A percentile compares a stretch with the other conserved stretches of the same genome.
These are phyloP conservation scores for Bacidia rubella DNA, from an alignment of 495 filamentous ascomycete genomes.

Conservation along the genomic window DNA sequence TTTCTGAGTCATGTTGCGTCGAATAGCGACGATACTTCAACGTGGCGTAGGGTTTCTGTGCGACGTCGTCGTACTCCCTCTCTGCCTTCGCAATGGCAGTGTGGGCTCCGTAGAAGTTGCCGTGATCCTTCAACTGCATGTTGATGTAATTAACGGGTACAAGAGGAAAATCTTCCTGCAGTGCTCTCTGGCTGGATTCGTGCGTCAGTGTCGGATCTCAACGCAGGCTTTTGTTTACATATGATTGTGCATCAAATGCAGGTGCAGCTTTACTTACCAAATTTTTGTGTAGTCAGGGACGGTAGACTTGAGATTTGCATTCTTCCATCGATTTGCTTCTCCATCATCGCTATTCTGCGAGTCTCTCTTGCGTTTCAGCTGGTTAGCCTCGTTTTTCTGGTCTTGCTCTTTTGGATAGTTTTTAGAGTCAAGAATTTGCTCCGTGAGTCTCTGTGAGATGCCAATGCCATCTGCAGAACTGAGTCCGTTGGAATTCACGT, in stretches of 20 bases:
- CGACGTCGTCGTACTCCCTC: conserved; percentile 18
- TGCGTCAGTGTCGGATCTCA: not conserved
- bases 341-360: conserved; percentile 26
- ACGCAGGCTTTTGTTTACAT: not conserved
- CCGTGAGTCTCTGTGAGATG: conserved; percentile 24
- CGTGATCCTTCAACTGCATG: conserved; percentile 24
- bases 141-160: conserved; percentile 35
- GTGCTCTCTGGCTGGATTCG: conserved; percentile 22
- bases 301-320: conserved; percentile 15
- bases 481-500: not conserved
- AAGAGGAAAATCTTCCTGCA: conserved; percentile 33
- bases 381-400: conserved; percentile 12
- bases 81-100: conserved; percentile 29
- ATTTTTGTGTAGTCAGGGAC: conserved; percentile 19
- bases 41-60: conserved; percentile 22
- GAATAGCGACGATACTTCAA: conserved; percentile 17
- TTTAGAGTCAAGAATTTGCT: conserved; percentile 28
- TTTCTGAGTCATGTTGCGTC: conserved; percentile 6
- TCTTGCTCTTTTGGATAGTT: conserved; percentile 36
- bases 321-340: conserved; percentile 23
- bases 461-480: conserved; percentile 1
- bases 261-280: conserved; percentile 19
- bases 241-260: not conserved
- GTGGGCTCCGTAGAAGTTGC: conserved; percentile 32
- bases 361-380: conserved; percentile 29